Base-by-base conservation (phyloP, 2,329 filamentous ascomycete genomes). In the Talaromyces sp. region DNA sequence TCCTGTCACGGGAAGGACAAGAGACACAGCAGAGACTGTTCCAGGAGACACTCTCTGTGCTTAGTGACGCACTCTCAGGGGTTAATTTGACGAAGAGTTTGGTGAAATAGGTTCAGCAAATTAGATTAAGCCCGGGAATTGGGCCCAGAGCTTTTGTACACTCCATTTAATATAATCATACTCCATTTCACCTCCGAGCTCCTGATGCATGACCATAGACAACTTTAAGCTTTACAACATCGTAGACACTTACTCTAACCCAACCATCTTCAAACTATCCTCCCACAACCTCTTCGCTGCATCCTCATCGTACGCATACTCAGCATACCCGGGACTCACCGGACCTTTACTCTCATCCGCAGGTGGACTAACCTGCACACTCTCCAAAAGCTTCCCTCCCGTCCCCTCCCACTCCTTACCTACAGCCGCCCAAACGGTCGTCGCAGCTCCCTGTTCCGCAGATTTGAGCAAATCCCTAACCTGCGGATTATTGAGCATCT, bases 401-500 rank as follows among this genome's bases (percentile, higher is more conserved):
- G 62, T 70, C 0, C 62, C 63, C 41, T 69, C 67, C 53, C 64
- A 67, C 41, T 70, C 70, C 51, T 64, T 66, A 0, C 64, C 63
- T 7, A 74, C 63, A 3, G 72, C 72, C n/a, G 71, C 73, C 60
- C 63, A 71, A 3, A 77, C 66, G 4, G 67, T 70, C 10, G 74
- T 77, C 5, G 75, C 73, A 28, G 51, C 57, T 4, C 41, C 51
- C 3, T 50, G 41, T 35, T 55, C 36, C n/a, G 33, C n/a, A 8
- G 39, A 54, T 46, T 59, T 59, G 8, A 36, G 43, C 8, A 21
- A 7, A 6, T 25, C 19, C 28, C 45, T 36, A 1, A 59, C 13
- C 10, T 19, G 17, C 3, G 19, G 6, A 28, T 41, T 59, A 28
- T 40, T 46, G 13, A 19, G 28, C 19, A 59, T 15, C 37, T 33